These are phyloP conservation scores for Tetracladium setigerum DNA, from an alignment of 495 filamentous ascomycete genomes.

Conservation along the genomic window DNA sequence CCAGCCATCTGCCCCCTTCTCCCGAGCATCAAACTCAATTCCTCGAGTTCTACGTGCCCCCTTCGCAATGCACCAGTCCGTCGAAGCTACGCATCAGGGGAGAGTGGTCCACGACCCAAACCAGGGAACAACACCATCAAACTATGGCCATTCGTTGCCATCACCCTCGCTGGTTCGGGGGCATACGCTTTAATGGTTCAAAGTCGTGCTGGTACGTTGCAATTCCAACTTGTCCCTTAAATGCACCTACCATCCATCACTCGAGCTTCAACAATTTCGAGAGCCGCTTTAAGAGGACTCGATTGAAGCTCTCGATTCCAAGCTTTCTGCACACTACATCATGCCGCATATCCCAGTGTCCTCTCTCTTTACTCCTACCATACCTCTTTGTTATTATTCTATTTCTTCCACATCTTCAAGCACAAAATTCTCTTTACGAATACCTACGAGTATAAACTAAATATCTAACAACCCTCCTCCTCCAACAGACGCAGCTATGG, in stretches of 20 bases:
- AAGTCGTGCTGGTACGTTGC: constrained; percentile 32
- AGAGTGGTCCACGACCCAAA: constrained; percentile 23
- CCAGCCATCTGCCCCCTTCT: constrained; percentile 9
- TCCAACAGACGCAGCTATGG: constrained; percentile 28
- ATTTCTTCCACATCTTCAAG: background rate
- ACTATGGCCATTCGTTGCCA: constrained; percentile 56
- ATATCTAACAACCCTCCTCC: constrained; percentile 1
- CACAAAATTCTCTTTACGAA: constrained; percentile 1
- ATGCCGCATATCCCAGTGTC: background rate
- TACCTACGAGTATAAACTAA: constrained; percentile 5
- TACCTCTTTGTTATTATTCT: background rate
- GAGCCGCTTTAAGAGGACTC: constrained; percentile 15
- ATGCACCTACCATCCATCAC: background rate
- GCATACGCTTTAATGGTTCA: constrained; percentile 58
- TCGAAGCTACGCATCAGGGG: constrained; percentile 20
- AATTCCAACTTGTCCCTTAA: background rate
- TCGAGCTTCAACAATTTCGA: constrained; percentile 9
- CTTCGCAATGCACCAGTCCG: constrained; percentile 7
- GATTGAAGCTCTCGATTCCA: too few species aligned
- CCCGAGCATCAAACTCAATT: constrained; percentile 1
- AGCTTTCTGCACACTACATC: background rate
- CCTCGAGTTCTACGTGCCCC: constrained; percentile 4
- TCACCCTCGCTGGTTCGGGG: constrained; percentile 49
- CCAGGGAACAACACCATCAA: constrained; percentile 41
- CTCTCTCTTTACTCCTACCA: background rate